Evolutionary conservation across 208 protist genomes (phyloP).

Genomic region (Naegleria lovaniensis): DNA sequence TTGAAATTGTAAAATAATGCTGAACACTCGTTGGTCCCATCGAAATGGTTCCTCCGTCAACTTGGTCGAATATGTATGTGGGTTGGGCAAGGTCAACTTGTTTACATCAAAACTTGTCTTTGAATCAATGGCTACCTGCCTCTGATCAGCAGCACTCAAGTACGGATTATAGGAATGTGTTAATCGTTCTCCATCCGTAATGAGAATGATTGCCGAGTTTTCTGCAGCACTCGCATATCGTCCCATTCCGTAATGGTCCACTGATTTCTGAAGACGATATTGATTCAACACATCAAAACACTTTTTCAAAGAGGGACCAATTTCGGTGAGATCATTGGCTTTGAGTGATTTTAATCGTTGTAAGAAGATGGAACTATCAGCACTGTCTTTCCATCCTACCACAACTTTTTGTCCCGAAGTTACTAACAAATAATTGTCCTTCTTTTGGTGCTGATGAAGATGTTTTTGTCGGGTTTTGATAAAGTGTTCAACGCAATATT

Average conservation of each 20-base stretch:
- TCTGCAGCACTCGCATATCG: neutral
- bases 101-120: neutral
- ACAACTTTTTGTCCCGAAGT: neutral
- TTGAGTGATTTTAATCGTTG: neutral
- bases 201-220: neutral
- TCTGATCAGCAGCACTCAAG: neutral
- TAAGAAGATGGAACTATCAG: neutral
- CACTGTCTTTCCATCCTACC: constrained; percentile 12
- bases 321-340: neutral
- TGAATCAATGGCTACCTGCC: neutral
- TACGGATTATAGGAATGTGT: neutral
- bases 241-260: neutral
- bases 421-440: neutral
- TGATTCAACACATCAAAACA: constrained; percentile 14
- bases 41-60: constrained; percentile 22
- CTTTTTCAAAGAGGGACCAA: neutral
- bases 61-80: neutral
- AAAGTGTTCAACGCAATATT: constrained; percentile 19
- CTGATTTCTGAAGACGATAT: neutral
- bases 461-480: constrained; percentile 15
- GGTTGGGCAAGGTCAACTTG: neutral
- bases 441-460: neutral
- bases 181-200: constrained; percentile 1
- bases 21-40: constrained; percentile 27
- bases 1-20: neutral